phyloP scores from a whole-genome alignment of 768 basidiomycete species.

The Russula vinacea region DNA sequence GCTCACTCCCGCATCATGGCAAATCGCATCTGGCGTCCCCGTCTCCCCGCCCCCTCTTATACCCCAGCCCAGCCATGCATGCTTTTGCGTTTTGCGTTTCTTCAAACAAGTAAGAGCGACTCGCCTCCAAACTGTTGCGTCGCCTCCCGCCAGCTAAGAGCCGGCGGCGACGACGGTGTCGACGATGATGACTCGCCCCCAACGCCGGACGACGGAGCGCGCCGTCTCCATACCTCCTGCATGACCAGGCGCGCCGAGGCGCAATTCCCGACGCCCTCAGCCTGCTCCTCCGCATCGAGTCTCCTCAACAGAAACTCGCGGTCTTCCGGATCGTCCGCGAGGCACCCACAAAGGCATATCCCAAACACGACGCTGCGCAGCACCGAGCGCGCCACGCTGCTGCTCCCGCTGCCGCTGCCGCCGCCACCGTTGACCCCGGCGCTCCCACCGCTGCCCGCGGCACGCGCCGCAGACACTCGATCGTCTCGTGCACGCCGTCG shows the following conservation, averaged over 20 bases:
- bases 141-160: conserved; percentile 61
- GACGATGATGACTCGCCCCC: conserved; percentile 14
- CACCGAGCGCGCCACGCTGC: conserved; percentile 46
- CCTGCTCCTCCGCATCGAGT: conserved; percentile 48
- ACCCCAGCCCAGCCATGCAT: background rate
- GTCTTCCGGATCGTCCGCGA: conserved; percentile 52
- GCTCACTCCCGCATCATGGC: background rate
- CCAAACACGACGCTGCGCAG: conserved; percentile 77
- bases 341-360: conserved; percentile 68
- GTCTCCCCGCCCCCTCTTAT: conserved; percentile 41
- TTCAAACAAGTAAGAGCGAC: conserved; percentile 59
- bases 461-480: conserved; percentile 45
- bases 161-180: conserved; percentile 3
- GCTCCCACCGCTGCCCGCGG: too few relatives aligned
- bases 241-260: conserved; percentile 53
- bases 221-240: conserved; percentile 53
- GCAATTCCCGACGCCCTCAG: conserved; percentile 63
- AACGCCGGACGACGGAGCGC: conserved; percentile 25
- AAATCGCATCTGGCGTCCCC: background rate
- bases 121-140: conserved; percentile 40
- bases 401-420: background rate
- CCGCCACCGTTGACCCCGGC: conserved; percentile 30
- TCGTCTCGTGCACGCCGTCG: conserved; percentile 51
- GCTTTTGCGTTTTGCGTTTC: background rate
- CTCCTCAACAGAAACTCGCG: conserved; percentile 44